These are phyloP conservation scores for Dactylellina haptotyla DNA, from an alignment of 2,329 filamentous ascomycete species.

Conservation along the genomic window DNA sequence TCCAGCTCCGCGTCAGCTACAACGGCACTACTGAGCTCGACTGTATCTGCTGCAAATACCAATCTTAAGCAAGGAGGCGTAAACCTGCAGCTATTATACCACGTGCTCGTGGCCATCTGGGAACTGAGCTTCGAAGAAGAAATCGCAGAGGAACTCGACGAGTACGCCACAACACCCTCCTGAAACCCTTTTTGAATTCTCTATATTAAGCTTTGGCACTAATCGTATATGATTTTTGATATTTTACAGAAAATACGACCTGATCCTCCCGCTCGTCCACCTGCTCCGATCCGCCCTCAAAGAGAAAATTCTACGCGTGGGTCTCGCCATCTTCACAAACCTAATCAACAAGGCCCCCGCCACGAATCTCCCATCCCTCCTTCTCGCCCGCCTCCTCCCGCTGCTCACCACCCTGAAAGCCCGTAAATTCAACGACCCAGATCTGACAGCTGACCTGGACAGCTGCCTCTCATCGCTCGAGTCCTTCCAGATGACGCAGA, in stretches of 20 bases:
- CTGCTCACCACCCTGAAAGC: constrained; percentile 72
- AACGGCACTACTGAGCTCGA: constrained; percentile 1
- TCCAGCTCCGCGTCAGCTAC: neutral
- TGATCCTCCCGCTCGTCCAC: constrained; percentile 90
- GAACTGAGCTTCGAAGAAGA: constrained; percentile 90
- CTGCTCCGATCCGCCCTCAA: constrained; percentile 92
- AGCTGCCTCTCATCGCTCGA: constrained; percentile 64
- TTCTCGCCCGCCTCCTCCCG: constrained; percentile 81
- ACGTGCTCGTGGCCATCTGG: constrained; percentile 93
- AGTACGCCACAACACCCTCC: constrained; percentile 67
- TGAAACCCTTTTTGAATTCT: neutral
- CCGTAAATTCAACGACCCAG: constrained; percentile 71
- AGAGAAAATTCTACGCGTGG: constrained; percentile 93
- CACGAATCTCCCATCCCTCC: constrained; percentile 79
- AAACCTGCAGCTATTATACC: constrained; percentile 90
- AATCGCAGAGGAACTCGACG: constrained; percentile 82
- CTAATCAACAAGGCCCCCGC: constrained; percentile 78
- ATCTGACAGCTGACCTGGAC: constrained; percentile 66
- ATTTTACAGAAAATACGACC: constrained; percentile 80
- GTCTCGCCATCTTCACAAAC: constrained; percentile 89
- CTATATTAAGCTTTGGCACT: neutral
- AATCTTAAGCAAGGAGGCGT: constrained; percentile 83
- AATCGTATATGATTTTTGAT: constrained; percentile 3
- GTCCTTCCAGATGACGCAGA: constrained; percentile 65
- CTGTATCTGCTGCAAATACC: constrained; percentile 65